Percentiles rank a stretch among this genome's conserved stretches.
phyloP scores from a whole-genome alignment of 176 grass and related monocot species.

The barley (Hordeum vulgare) region MorexV3_pseudomolecules_assembly NC_058521.1:34056308-34056807 shows the following conservation, averaged over 20 bases:
- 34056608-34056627: neutral
- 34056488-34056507: neutral
- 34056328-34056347: neutral
- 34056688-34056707: neutral
- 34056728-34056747: neutral
- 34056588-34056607: neutral
- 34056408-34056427: no score
- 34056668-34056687: neutral
- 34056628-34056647: neutral
- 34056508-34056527: neutral
- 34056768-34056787: constrained; percentile 31
- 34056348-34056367: neutral
- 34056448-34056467: neutral
- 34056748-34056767: neutral
- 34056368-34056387: neutral
- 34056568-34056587: neutral
- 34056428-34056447: no score
- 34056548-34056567: neutral
- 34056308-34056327: no score
- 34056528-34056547: neutral
- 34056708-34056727: neutral
- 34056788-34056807: neutral
- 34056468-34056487: neutral
- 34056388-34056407: no score
- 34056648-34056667: neutral